Evolutionary conservation across 2,329 filamentous ascomycete genomes (phyloP), one percentile per base, ranked within the genome.

Genomic region (Arthrobotrys sphaeroides): DNA sequence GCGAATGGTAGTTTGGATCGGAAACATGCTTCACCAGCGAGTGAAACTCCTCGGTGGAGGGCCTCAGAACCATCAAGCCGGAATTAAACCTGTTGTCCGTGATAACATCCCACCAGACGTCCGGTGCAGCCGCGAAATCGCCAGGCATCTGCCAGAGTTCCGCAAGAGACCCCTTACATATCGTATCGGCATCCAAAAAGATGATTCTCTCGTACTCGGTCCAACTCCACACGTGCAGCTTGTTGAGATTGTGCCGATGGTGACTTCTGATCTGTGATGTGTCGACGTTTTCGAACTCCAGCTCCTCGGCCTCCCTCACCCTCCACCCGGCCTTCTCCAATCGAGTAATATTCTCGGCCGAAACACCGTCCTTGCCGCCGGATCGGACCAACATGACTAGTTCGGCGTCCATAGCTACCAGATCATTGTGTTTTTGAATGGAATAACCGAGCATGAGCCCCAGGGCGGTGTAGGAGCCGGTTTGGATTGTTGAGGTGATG

Each of bases 201-300:
- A 80, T 57, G 28, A 80, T 79, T 72, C 78, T 79, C 51, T 80
- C 79, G 60, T 80, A 80, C 64, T 80, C 79, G 10, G 79, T 79
- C 79, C 79, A 80, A 20, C 77, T 78, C 78, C 79, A 80, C 13
- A 80, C 59, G 42, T 80, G 79, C 33, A 80, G 68, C 42, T 80
- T 80, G 73, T 80, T 80, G 42, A 80, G 77, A 55, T 80, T 80
- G 57, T 80, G 79, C 55, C 79, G 73, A 49, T 80, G 79, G 51
- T 79, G 78, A 33, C 78, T 55, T 45, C 78, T 55, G 55, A 80
- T 80, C 51, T 77, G 67, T 26, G 73, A 77, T 42, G 77, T 78
- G 68, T 80, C 78, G 18, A 80, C 79, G 13, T 78, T 77, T 28
- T 79, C 76, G 51, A 80, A 79, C 24, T 78, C 73, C 40, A 80